Evolutionary conservation across 2,329 filamentous ascomycete genomes (phyloP), one percentile per base, ranked within the genome.

Genomic region (Helminthosporium solani): DNA sequence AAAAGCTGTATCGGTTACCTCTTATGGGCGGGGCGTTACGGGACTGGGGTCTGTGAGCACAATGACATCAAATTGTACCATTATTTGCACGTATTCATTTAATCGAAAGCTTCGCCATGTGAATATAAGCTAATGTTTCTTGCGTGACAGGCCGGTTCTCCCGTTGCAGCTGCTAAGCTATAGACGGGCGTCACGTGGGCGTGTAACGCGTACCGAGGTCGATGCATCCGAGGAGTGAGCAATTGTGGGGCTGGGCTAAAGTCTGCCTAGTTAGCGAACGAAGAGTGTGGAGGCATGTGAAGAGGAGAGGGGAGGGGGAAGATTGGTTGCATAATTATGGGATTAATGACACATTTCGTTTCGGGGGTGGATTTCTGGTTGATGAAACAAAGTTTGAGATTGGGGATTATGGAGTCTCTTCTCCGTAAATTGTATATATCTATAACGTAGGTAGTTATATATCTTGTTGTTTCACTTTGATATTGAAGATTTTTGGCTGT

Each of bases 121-220:
- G 46, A 47, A 47, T 19, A 44, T 35, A 38, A 39, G 46, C 44
- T 50, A 30, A 44, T 38, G 8, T 36, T 34, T 46, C 34, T 33
- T 35, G 27, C 40, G 25, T 39, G 23, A 43, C 37, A 57, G 53
- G 49, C 47, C 35, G 46, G 52, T 34, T 47, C 53, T n/a, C 46
- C 51, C 14, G 42, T 49, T 16, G 44, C 56, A 27, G 56, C 56
- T n/a, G 42, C 53, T 38, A 58, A 58, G 52, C 49, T 58, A 25
- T n/a, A n/a, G n/a, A n/a, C n/a, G n/a, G n/a, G n/a, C n/a, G n/a
- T n/a, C n/a, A n/a, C n/a, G n/a, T n/a, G n/a, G n/a, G n/a, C n/a
- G n/a, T n/a, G n/a, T 58, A 37, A 54, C 28, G 46, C 53, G 40
- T 35, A 27, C 30, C 40, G 40, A 42, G 39, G 21, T 39, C 36